Evolutionary conservation across 1,284 basidiomycete genomes (phyloP).

Genomic region (Ustanciosporium gigantosporum): DNA sequence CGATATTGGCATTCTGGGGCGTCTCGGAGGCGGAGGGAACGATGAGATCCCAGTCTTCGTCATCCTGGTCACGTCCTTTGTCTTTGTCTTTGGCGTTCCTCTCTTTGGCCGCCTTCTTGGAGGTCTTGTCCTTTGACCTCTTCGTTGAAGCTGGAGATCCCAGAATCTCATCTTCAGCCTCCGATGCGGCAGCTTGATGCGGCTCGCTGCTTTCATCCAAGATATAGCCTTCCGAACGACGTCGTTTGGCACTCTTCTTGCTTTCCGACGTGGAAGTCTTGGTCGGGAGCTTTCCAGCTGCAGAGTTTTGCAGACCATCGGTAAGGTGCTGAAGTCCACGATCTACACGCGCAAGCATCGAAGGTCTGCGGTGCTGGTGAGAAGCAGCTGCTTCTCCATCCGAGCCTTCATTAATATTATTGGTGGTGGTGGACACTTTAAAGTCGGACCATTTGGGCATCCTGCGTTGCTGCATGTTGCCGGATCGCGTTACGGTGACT

Average conservation of each 20-base stretch:
- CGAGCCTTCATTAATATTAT: conserved; percentile 5
- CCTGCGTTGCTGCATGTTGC: conserved; percentile 29
- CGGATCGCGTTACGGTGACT: conserved; percentile 44
- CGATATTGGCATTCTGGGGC: background rate
- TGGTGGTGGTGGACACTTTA: conserved; percentile 46
- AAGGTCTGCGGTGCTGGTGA: conserved; percentile 26
- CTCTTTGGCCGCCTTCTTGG: conserved; percentile 6
- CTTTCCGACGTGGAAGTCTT: background rate
- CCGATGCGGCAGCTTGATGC: background rate
- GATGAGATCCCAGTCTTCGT: conserved; percentile 43
- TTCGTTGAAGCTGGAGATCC: background rate
- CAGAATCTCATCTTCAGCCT: background rate
- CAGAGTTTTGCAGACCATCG: background rate
- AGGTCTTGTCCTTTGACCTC: conserved; percentile 14
- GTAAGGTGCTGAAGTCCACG: conserved; percentile 46
- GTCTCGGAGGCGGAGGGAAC: conserved; percentile 14
- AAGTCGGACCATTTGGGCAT: conserved; percentile 60
- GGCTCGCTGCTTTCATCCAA: background rate
- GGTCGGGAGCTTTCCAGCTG: background rate
- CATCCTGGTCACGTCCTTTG: background rate
- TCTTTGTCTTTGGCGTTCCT: background rate
- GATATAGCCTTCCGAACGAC: background rate
- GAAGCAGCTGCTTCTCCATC: conserved; percentile 13
- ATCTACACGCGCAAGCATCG: conserved; percentile 54
- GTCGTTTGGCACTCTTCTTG: background rate